Evolutionary conservation across 768 basidiomycete species (phyloP).

Genomic region (Rhizopogon vinicolor): DNA sequence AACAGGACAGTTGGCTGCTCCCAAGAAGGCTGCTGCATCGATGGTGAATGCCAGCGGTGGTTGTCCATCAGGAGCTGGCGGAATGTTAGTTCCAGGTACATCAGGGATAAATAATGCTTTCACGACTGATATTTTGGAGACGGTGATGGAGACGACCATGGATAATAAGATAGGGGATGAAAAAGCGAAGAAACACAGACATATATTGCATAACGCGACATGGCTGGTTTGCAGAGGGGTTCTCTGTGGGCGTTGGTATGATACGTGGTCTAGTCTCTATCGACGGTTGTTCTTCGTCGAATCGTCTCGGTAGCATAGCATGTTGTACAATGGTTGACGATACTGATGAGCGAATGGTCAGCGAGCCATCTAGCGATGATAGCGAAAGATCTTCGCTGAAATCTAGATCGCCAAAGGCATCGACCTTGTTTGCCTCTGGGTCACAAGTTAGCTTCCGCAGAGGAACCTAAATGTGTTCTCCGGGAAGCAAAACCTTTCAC

Average conservation of each 20-base stretch:
- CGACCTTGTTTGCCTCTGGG: too few species aligned
- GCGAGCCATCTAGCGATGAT: not conserved
- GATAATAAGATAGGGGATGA: slow-evolving; percentile 46
- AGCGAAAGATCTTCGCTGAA: not conserved
- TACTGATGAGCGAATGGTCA: not conserved
- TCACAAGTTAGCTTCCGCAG: too few species aligned
- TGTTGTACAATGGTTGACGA: slow-evolving; percentile 5
- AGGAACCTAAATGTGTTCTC: too few species aligned
- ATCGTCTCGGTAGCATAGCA: not conserved
- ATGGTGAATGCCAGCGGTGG: slow-evolving; percentile 62
- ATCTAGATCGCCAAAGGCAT: not conserved
- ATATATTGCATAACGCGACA: not conserved
- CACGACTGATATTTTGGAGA: slow-evolving; percentile 50
- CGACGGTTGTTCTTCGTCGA: not conserved
- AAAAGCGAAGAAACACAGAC: slow-evolving; percentile 25
- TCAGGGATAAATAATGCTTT: slow-evolving; percentile 54
- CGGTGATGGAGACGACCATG: slow-evolving; percentile 39
- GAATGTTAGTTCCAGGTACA: slow-evolving; percentile 38
- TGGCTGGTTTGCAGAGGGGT: not conserved
- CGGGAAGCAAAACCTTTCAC: too few species aligned
- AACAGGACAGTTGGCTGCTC: slow-evolving; percentile 58
- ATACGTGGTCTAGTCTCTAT: not conserved
- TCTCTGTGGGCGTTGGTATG: not conserved
- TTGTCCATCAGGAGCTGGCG: slow-evolving; percentile 57
- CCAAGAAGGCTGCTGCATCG: slow-evolving; percentile 55